phyloP scores from a whole-genome alignment of 768 basidiomycete species.

The Lanmaoa rubissima region DNA sequence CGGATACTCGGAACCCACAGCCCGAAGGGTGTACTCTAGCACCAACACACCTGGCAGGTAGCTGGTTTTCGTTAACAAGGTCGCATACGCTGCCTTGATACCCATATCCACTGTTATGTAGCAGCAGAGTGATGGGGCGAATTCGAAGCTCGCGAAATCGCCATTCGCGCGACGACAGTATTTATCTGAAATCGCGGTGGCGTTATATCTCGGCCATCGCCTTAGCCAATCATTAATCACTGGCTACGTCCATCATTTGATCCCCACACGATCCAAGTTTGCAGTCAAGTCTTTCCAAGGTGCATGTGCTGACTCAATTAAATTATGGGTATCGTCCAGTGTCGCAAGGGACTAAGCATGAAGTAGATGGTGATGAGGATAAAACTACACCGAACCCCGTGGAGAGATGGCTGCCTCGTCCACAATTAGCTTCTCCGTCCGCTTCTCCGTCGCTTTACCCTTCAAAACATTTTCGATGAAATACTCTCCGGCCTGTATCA shows the following conservation, averaged over 20 bases:
- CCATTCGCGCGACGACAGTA: too few species aligned
- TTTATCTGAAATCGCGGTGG: not conserved
- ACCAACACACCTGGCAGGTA: constrained; percentile 61
- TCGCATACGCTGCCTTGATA: constrained; percentile 61
- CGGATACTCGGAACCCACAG: constrained; percentile 64
- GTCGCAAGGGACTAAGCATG: not conserved
- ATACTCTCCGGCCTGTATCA: constrained; percentile 83
- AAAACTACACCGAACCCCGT: constrained; percentile 7
- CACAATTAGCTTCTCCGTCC: constrained; percentile 33
- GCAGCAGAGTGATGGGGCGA: not conserved
- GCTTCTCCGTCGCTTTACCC: constrained; percentile 50
- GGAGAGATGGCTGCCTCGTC: constrained; percentile 13
- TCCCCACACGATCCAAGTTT: not conserved
- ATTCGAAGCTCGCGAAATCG: not conserved
- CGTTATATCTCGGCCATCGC: not conserved
- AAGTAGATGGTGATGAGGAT: not conserved
- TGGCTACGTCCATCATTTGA: not conserved
- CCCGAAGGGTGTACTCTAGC: constrained; percentile 49
- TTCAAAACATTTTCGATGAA: constrained; percentile 90
- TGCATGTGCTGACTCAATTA: not conserved
- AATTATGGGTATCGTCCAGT: constrained; percentile 2
- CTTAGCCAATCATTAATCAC: not conserved
- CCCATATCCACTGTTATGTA: constrained; percentile 26
- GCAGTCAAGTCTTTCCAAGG: not conserved
- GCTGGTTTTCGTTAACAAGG: constrained; percentile 66